Evolutionary conservation across 345 rosid species (phyloP), one percentile per base, ranked within the genome.

Genomic region (Hibiscus tridactylites): DNA sequence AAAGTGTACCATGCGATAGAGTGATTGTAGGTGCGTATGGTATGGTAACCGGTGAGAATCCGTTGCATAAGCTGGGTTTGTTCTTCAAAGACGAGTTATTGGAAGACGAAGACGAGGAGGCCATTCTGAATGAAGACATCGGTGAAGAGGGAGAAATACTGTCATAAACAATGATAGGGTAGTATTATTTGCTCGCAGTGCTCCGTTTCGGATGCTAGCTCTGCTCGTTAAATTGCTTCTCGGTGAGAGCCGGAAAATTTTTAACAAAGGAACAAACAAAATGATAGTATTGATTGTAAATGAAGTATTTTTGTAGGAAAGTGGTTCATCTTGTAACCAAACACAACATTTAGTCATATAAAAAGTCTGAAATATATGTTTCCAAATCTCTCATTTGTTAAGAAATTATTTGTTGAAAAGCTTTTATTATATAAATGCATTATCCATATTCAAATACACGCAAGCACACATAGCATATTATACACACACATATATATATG

Each of bases 91-190:
- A 79, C 13, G 88, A 87, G 66, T 72, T 63, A 37, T 21, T 76
- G 53, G 75, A 13, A 47, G 82, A 84, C 0, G 88, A 78, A 8
- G 86, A 81, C 0, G 84, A 74, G 3, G 86, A 77, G 24, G 90
- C 71, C 13, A 31, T 71, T 70, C 19, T 78, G 21, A 67, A 72
- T 24, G 81, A 42, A 2, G 82, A 79, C 7, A 2, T 13, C 0
- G 97, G 81, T 2, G 98, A 91, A 84, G 98, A 91, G 52, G 97
- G 98, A 21, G 96, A 91, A 77, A 88, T 91, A 49, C 37, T 80
- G 8, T 77, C 52, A 15, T 83, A 70, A 56, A 2, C 1, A 56
- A n/a, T 53, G 57, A 17, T 17, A 31, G 8, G 60, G 9, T 54
- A 17, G 21, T 56, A 8, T 29, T 54, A 44, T 13, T 17, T 56